Base-by-base conservation (phyloP, 495 filamentous ascomycete genomes). In the Xylaria palmicola region DNA sequence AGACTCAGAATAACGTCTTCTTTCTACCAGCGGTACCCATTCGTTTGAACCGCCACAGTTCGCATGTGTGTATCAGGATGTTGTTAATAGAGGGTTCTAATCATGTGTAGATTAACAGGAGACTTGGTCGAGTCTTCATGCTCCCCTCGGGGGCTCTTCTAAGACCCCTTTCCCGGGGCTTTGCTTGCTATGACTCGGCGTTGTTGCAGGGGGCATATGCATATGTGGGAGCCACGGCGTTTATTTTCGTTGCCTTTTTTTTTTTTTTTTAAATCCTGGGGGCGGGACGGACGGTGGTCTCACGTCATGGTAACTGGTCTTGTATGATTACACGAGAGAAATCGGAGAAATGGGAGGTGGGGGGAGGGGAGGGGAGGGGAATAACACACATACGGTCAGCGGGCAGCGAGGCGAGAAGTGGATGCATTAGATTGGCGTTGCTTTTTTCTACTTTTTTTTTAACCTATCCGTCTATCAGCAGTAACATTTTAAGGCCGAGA, bases 371-470 rank as follows among this genome's bases (percentile, higher is more conserved):
- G n/a, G n/a, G n/a, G 22, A 39, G 45, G 19, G 40, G 20, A 47
- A 49, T 7, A 45, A 44, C 39, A 47, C n/a, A n/a, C n/a, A 45
- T 12, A 52, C 8, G 57, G 52, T 48, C 19, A 20, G 36, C 26
- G 45, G 10, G 30, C 30, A 34, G 48, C 15, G 54, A 22, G 39
- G 51, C 29, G 22, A 52, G 32, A 53, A 37, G 44, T n/a, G n/a
- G 60, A 54, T 71, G 68, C 68, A 71, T 71, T 71, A 71, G 68
- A 71, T 62, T 63, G 68, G 68, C 66, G 68, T 71, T 71, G 63
- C 32, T 43, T 44, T 60, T 3, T 20, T 30, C 26, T n/a, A n/a
- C n/a, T n/a, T n/a, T n/a, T n/a, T n/a, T n/a, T n/a, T n/a, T n/a
- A n/a, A n/a, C n/a, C n/a, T n/a, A n/a, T n/a, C n/a, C n/a, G n/a